Evolutionary conservation across 805 yeast species (phyloP), one percentile per base, ranked within the genome.

Genomic region (Saccharomycopsis lassenensis): DNA sequence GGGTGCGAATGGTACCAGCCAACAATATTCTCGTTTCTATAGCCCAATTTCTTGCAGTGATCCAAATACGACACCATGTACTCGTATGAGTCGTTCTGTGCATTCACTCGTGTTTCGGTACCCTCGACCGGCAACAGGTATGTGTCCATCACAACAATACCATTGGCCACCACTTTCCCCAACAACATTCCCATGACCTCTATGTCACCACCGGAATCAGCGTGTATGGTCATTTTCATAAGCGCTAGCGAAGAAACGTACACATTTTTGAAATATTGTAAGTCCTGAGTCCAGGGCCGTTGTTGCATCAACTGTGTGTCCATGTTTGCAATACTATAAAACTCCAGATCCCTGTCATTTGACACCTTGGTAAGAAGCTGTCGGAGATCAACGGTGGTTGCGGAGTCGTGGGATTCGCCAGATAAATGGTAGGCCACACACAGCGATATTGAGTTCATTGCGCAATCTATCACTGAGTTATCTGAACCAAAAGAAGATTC

Each of bases 1-100:
- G 98, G 98, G 56, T 89, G 98, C 4, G 89, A 79, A 54, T 89
- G 98, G 57, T 91, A 89, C 98, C 98, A 89, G 7, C 98, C 98
- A 11, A 91, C 83, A 16, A 89, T 80, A 47, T 81, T 70, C 44
- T 81, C 78, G n/a, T 52, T 42, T n/a, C 70, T 55, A 16, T 44
- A 46, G 1, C 71, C 72, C 14, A 66, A 59, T 18, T 60, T 56
- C 50, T 71, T 70, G 43, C 71, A 54, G 28, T 66, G 61, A 37
- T 77, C 77, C 35, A 82, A 60, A 55, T 82, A 86, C 41, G 74
- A 77, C 1, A 87, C 91, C 95, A 91, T 87, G 54, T 79, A 91
- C 54, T 89, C 97, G 55, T 87, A 87, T 0, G 93, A 94, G 51
- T 89, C 97, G 12, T 77, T 75, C 51, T 82, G 86, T 0, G 97